These are phyloP conservation scores for Endoconidiophora laricicola DNA, from an alignment of 2,329 filamentous ascomycete species.

Conservation along the genomic window DNA sequence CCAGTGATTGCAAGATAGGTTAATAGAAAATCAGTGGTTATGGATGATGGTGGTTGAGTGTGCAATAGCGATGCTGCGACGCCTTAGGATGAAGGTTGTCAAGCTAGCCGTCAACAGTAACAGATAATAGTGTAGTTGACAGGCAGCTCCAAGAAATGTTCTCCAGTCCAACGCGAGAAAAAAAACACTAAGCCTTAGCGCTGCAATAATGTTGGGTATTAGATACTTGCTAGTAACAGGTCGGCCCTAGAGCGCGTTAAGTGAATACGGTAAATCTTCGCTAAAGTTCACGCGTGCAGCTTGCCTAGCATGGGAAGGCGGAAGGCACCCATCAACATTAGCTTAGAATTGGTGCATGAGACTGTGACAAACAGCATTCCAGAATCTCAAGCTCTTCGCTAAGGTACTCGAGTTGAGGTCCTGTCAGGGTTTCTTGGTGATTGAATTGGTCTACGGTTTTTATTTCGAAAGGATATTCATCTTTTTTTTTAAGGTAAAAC, in stretches of 20 bases:
- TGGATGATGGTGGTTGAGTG: background rate
- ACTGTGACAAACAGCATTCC: too few species aligned
- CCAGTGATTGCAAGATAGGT: background rate
- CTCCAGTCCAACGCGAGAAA: background rate
- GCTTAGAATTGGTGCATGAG: too few species aligned
- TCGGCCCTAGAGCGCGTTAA: background rate
- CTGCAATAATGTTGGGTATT: background rate
- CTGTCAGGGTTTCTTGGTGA: too few species aligned
- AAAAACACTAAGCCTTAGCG: background rate
- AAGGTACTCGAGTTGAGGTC: too few species aligned
- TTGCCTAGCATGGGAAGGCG: background rate
- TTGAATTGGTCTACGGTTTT: too few species aligned
- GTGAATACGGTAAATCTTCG: conserved; percentile 1
- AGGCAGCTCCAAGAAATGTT: background rate
- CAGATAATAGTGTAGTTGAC: background rate
- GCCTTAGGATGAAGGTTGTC: background rate
- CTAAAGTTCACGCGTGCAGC: background rate
- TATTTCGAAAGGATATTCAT: too few species aligned
- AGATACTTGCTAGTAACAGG: background rate
- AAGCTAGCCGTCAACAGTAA: background rate
- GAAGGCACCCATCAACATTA: too few species aligned
- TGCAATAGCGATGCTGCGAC: background rate
- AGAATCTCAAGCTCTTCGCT: too few species aligned
- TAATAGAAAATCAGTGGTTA: background rate
- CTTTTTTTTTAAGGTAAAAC: too few species aligned